Percentiles rank a stretch among this genome's conserved stretches.
Conservation (phyloP, 148 eudicot species). For the Silene uniflora region DNA sequence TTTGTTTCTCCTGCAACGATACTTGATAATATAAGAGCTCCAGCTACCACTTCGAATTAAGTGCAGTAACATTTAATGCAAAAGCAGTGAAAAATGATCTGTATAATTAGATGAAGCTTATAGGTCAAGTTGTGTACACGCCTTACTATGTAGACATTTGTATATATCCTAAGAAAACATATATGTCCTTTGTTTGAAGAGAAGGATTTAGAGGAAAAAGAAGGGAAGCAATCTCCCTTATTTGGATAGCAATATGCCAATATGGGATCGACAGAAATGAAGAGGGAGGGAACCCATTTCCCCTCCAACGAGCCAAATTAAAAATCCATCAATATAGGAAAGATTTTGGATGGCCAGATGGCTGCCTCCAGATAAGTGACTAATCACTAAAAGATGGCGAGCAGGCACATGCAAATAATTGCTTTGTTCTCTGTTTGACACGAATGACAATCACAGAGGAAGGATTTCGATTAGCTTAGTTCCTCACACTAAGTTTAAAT, state of each 20-base stretch:
- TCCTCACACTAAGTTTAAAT: not conserved
- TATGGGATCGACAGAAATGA: not conserved
- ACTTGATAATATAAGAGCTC: not conserved
- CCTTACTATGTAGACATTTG: not conserved
- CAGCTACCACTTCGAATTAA: not conserved
- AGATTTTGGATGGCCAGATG: too few species aligned
- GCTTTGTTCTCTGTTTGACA: not conserved
- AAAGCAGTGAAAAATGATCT: not conserved
- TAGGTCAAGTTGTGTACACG: not conserved
- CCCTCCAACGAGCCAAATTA: not conserved
- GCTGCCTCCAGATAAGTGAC: too few species aligned
- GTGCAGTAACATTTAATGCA: not conserved
- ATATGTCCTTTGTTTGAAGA: not conserved
- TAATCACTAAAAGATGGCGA: not conserved
- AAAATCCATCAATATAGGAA: not conserved
- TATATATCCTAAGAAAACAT: not conserved
- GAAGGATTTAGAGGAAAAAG: not conserved
- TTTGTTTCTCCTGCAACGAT: slow-evolving; percentile 79
- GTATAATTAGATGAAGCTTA: not conserved
- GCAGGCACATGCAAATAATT: not conserved
- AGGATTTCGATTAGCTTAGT: not conserved
- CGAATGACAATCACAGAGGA: not conserved
- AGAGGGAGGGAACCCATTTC: not conserved
- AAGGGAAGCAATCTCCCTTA: not conserved
- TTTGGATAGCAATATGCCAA: not conserved